Evolutionary conservation across 306 rosid genomes (phyloP).

Genomic region (Argentina anserina): DNA sequence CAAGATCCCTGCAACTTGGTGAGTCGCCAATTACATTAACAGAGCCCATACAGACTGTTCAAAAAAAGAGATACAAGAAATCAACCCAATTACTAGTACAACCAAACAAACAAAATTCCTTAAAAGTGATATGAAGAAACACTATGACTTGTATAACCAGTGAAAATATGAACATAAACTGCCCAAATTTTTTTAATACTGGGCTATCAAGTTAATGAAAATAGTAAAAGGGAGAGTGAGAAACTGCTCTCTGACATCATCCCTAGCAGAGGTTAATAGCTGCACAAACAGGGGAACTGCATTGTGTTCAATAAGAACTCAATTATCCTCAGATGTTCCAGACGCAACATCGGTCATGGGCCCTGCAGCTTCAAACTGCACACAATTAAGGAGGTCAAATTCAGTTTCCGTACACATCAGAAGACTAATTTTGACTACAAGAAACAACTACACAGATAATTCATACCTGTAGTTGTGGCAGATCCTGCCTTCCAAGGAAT

Average conservation of each 20-base stretch:
- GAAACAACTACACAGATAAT: not conserved
- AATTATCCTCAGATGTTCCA: conserved; percentile 60
- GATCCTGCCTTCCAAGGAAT: conserved; percentile 48
- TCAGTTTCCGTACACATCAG: not conserved
- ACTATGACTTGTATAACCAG: not conserved
- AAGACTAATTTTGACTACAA: not conserved
- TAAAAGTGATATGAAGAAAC: not conserved
- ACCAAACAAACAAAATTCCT: not conserved
- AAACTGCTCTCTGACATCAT: conserved; percentile 70
- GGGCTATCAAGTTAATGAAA: not conserved
- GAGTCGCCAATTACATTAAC: conserved; percentile 68
- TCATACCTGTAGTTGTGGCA: conserved; percentile 47
- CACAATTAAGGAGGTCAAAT: not conserved
- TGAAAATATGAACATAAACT: not conserved
- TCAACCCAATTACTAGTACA: not conserved
- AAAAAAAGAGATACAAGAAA: conserved; percentile 10
- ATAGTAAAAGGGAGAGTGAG: not conserved
- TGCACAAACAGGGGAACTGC: conserved; percentile 58
- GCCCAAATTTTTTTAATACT: not conserved
- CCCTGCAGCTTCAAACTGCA: conserved; percentile 80
- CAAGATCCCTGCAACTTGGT: conserved; percentile 56
- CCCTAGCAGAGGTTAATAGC: conserved; percentile 52
- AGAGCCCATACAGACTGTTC: conserved; percentile 59
- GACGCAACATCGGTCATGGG: conserved; percentile 60
- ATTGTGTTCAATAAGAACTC: conserved; percentile 56